Conservation (phyloP, 1,139 yeast genomes). For the Meyerozyma guilliermondii region DNA sequence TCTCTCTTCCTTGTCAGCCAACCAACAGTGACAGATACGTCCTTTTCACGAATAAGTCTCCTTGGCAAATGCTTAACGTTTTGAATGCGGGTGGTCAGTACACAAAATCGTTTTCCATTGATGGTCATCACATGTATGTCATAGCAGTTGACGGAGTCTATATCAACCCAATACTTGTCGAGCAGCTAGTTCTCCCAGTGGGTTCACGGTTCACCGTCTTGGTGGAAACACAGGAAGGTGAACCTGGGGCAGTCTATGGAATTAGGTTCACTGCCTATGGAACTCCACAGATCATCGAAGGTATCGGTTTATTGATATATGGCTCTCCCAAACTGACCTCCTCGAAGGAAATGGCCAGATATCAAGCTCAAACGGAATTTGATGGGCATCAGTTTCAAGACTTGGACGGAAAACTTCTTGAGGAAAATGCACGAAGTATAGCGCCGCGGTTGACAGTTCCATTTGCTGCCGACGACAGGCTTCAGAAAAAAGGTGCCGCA, state of each 20-base stretch:
- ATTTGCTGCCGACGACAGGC: slow-evolving; percentile 6
- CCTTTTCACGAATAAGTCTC: slow-evolving; percentile 15
- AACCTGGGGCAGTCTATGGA: slow-evolving; percentile 13
- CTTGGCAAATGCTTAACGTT: slow-evolving; percentile 23
- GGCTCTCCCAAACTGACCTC: slow-evolving; percentile 8
- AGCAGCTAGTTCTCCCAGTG: slow-evolving; percentile 23
- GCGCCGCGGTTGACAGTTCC: slow-evolving; percentile 19
- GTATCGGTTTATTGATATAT: slow-evolving; percentile 20
- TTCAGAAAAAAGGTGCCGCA: slow-evolving; percentile 11
- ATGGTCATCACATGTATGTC: slow-evolving; percentile 26
- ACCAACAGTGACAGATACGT: slow-evolving; percentile 15
- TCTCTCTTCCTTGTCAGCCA: slow-evolving; percentile 15
- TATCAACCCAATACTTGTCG: slow-evolving; percentile 18
- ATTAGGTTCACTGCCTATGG: slow-evolving; percentile 25
- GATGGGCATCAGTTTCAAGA: slow-evolving; percentile 11
- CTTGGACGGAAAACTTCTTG: slow-evolving; percentile 14
- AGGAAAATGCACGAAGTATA: slow-evolving; percentile 5
- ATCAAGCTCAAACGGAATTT: neutral
- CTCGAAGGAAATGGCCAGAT: neutral
- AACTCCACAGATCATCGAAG: slow-evolving; percentile 28
- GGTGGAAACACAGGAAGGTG: slow-evolving; percentile 17
- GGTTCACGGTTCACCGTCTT: slow-evolving; percentile 24
- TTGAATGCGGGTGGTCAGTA: slow-evolving; percentile 31
- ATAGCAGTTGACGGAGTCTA: slow-evolving; percentile 29
- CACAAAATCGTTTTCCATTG: slow-evolving; percentile 28